Base-by-base conservation (phyloP, 495 filamentous ascomycete genomes). In the Penicillium samsonianum region DNA sequence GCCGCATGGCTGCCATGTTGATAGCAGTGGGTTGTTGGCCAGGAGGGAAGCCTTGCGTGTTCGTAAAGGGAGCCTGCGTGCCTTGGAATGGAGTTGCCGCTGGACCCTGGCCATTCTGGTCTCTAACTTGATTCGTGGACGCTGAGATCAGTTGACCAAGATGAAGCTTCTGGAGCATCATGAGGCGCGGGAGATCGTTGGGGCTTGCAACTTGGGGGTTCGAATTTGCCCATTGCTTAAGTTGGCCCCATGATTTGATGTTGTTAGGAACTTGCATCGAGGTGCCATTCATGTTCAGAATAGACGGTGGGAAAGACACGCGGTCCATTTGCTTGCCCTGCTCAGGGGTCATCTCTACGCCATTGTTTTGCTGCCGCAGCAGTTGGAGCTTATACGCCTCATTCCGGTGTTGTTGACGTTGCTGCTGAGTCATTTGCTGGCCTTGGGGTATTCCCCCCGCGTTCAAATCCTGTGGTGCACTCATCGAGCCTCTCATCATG, bases 171-270 rank as follows among this genome's bases (percentile, higher is more conserved):
- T 90, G 87, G 3, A 82, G 55, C 12, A 65, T 67, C 54, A 80
- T 67, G 3, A 91, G 55, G 44, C 77, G 75, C 12, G 72, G 63
- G 7, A 79, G 45, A 26, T 80, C 75, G 1, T 76, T 65, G 2
- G 73, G 70, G 19, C 67, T 74, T 17, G 72, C 55, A 19, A 67
- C 54, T 40, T 77, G 75, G n/a, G 74, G 74, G 61, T 85, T 86
- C 44, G 76, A 65, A 1, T 58, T 48, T 2, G 83, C 72, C 78
- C 81, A 89, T 40, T 82, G 71, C 67, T 90, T 92, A 0, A 95
- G 73, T 48, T 88, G 83, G 26, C 78, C 80, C 90, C 90, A 95
- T 53, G 84, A 87, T 65, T 84, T 87, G 17, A 88, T 70, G 3
- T 86, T 70, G 16, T 79, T 80, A 3, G 89, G 86, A 0, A 86